Evolutionary conservation across 768 basidiomycete genomes (phyloP), one percentile per base, ranked within the genome.

Genomic region (Mycena metata): DNA sequence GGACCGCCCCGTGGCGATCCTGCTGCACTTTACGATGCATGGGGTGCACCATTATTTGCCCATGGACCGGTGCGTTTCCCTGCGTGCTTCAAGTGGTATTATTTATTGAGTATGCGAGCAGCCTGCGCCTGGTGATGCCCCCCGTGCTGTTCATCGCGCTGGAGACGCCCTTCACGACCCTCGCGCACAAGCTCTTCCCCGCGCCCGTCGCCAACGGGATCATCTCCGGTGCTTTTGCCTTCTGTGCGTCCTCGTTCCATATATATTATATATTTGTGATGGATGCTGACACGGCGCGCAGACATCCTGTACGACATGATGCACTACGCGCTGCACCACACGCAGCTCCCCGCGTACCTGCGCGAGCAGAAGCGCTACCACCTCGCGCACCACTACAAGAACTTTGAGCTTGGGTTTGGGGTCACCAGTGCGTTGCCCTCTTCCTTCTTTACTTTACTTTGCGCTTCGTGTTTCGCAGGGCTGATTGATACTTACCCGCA

Each of bases 31-130:
- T 82, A 77, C 94, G 74, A 83, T 95, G 77, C 98, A 99, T 76
- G 98, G 98, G 17, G 90, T 99, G 41, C 98, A 99, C 77, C 98
- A 99, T 79, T 99, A 96, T 76, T 83, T 99, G 70, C 98, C 96
- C 17, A 98, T 98, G 96, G 96, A 98, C 76, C 84, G 90, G 64
- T 30, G 30, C 30, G n/a, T n/a, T n/a, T n/a, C n/a, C n/a, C n/a
- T n/a, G n/a, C n/a, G n/a, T n/a, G n/a, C n/a, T n/a, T n/a, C n/a
- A n/a, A n/a, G n/a, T n/a, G n/a, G n/a, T n/a, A n/a, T n/a, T n/a
- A n/a, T n/a, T n/a, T n/a, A n/a, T n/a, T n/a, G n/a, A n/a, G n/a
- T n/a, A n/a, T n/a, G n/a, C n/a, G n/a, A n/a, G n/a, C 30, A 30
- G 30, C 30, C 81, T 98, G 75, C 89, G 98, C 70, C 90, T 99